These are phyloP conservation scores for Phytophthora hibernalis DNA, from an alignment of 352 stramenopile species.

Conservation along the genomic window DNA sequence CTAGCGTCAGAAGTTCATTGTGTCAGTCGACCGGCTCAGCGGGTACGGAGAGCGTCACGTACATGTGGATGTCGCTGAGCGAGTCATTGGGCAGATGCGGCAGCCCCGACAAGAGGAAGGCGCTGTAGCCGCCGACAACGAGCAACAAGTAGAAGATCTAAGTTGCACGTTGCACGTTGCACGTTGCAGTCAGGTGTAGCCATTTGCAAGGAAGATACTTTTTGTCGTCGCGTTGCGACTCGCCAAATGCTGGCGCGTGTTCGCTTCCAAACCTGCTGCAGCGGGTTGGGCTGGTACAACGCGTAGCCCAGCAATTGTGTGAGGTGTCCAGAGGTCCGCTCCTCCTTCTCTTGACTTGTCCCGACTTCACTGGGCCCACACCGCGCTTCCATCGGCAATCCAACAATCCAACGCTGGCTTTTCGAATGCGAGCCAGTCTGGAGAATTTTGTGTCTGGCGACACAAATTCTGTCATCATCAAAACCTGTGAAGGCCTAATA, in stretches of 20 bases:
- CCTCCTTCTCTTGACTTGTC: constrained; percentile 14
- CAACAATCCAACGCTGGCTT: constrained; percentile 14
- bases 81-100: constrained; percentile 52
- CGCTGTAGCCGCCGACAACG: constrained; percentile 61
- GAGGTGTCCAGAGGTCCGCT: constrained; percentile 3
- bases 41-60: background rate
- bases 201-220: constrained; percentile 35
- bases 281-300: constrained; percentile 34
- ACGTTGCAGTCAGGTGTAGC: background rate
- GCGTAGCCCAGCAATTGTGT: constrained; percentile 29
- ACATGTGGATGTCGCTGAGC: constrained; percentile 52
- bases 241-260: constrained; percentile 2
- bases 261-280: constrained; percentile 30
- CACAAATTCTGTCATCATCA: constrained; percentile 31
- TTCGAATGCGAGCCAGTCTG: constrained; percentile 1
- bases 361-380: constrained; percentile 14
- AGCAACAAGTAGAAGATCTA: constrained; percentile 72
- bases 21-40: constrained; percentile 1
- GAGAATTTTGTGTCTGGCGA: background rate
- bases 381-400: constrained; percentile 6
- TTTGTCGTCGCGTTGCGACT: constrained; percentile 26
- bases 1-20: constrained; percentile 2
- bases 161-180: background rate
- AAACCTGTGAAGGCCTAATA: constrained; percentile 14
- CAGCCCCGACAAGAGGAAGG: constrained; percentile 56